phyloP scores from a whole-genome alignment of 306 rosid genomes.

The Glycine soja region DNA sequence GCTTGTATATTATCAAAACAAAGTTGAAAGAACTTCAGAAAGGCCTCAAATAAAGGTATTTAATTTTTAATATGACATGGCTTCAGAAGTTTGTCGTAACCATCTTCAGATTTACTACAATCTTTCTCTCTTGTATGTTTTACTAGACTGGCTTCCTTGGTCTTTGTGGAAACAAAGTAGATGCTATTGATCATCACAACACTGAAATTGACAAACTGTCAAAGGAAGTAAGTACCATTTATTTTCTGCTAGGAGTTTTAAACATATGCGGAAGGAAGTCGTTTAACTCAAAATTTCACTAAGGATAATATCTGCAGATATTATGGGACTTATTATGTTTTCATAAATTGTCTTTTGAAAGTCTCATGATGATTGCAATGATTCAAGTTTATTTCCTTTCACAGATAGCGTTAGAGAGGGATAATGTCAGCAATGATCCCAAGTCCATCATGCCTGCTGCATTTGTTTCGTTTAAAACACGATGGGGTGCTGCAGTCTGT shows the following conservation, averaged over 20 bases:
- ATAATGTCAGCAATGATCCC: conserved; percentile 61
- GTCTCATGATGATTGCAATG: conserved; percentile 23
- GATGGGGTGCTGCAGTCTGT: conserved; percentile 99
- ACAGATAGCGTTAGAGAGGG: conserved; percentile 84
- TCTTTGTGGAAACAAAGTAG: conserved; percentile 76
- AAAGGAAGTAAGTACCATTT: conserved; percentile 68
- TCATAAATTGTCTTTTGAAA: conserved; percentile 7
- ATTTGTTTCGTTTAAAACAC: conserved; percentile 89
- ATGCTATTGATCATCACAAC: conserved; percentile 71
- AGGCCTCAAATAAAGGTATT: conserved; percentile 80
- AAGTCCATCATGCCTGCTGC: conserved; percentile 86
- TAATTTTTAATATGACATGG: conserved; percentile 25
- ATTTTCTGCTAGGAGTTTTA: conserved; percentile 13
- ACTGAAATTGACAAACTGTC: conserved; percentile 73
- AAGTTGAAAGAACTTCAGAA: conserved; percentile 63
- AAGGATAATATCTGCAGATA: too few relatives aligned
- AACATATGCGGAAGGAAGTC: conserved; percentile 9
- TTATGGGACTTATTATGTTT: conserved; percentile 12
- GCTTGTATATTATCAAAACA: conserved; percentile 84
- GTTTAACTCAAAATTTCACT: not conserved
- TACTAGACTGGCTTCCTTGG: conserved; percentile 94
- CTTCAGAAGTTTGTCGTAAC: conserved; percentile 18
- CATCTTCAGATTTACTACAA: conserved; percentile 24
- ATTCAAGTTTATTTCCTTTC: conserved; percentile 42
- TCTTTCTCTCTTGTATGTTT: conserved; percentile 38